Percentiles rank a stretch among this genome's conserved stretches.
Conservation (phyloP, 148 eudicot species). For the Cornus kousa region DNA sequence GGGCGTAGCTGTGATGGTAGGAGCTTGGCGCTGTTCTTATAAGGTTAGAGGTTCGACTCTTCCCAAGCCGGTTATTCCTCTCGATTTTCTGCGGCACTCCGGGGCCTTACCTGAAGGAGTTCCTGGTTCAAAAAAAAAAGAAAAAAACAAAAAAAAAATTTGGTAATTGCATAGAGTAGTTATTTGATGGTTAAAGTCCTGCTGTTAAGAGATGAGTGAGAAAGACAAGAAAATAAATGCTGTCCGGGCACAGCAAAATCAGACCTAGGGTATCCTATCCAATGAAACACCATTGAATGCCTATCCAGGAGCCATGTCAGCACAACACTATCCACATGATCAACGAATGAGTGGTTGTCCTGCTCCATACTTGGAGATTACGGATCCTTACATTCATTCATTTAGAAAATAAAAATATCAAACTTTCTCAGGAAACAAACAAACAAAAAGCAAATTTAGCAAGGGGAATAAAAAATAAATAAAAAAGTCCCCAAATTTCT, state of each 20-base stretch:
- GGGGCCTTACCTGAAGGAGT: too few species aligned
- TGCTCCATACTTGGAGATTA: neutral
- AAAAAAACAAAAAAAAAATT: too few species aligned
- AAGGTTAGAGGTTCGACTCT: too few species aligned
- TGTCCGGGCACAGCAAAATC: constrained; percentile 5
- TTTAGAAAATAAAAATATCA: neutral
- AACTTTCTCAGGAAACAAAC: neutral
- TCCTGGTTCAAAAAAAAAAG: too few species aligned
- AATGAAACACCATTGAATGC: constrained; percentile 34
- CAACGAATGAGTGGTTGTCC: constrained; percentile 25
- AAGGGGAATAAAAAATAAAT: neutral
- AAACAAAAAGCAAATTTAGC: neutral
- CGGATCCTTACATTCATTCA: constrained; percentile 17
- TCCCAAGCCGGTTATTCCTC: too few species aligned
- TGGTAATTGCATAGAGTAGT: too few species aligned
- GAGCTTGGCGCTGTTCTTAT: too few species aligned
- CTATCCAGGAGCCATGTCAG: constrained; percentile 47
- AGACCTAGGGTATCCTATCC: neutral
- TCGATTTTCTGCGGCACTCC: too few species aligned
- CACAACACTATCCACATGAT: constrained; percentile 41
- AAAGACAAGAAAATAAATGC: neutral
- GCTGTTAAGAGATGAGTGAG: neutral
- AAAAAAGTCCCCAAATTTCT: neutral
- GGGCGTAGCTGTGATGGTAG: too few species aligned
- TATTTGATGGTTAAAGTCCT: neutral